phyloP scores from a whole-genome alignment of 495 filamentous ascomycete species.

The Choiromyces venosus region DNA sequence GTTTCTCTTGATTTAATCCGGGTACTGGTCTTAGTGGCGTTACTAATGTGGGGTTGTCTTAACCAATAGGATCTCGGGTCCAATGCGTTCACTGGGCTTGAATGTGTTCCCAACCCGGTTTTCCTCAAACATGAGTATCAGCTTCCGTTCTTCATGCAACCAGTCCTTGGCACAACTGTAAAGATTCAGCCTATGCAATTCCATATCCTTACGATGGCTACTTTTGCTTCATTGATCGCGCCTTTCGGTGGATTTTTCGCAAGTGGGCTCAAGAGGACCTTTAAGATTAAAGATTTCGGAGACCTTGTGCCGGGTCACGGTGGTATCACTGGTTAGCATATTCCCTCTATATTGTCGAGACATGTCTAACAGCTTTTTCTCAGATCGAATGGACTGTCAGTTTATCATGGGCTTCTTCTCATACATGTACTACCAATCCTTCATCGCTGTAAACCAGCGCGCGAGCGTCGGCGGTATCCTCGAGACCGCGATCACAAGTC shows the following conservation, averaged over 20 bases:
- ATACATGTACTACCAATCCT: constrained; percentile 97
- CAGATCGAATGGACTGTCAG: constrained; percentile 97
- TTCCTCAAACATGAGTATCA: constrained; percentile 75
- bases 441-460: constrained; percentile 75
- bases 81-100: constrained; percentile 82
- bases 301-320: constrained; percentile 97
- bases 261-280: constrained; percentile 93
- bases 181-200: constrained; percentile 82
- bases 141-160: constrained; percentile 62
- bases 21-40: not conserved
- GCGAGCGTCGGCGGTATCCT: constrained; percentile 77
- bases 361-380: constrained; percentile 7
- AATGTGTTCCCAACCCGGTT: constrained; percentile 88
- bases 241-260: constrained; percentile 99
- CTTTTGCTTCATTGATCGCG: constrained; percentile 93
- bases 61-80: constrained; percentile 71
- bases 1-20: not conserved
- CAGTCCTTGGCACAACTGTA: constrained; percentile 54
- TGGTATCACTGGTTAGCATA: constrained; percentile 65
- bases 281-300: constrained; percentile 99
- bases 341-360: not conserved
- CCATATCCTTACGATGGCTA: constrained; percentile 83
- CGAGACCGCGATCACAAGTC: constrained; percentile 77
- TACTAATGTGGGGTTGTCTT: constrained; percentile 28
- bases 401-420: constrained; percentile 99